Base-by-base conservation (phyloP, 805 yeast genomes). In the Ogataea degrootiae region DNA sequence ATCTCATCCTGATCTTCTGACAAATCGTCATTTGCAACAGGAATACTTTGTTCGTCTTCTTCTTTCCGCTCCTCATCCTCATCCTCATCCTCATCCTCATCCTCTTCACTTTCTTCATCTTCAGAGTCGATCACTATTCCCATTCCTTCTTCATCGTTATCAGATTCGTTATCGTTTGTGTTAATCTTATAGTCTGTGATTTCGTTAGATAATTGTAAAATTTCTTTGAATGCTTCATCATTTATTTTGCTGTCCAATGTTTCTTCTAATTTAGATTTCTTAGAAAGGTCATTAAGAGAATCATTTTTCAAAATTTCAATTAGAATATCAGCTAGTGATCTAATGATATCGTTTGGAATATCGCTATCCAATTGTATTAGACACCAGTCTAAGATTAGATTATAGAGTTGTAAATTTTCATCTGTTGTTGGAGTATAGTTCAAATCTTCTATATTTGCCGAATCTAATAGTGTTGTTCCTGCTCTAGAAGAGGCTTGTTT, bases 261-360 rank as follows among this genome's bases (percentile, higher is more conserved):
- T 5, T 69, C 73, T 45, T 80, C 80, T 2, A 86, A 59, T 41
- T 73, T 75, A n/a, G 63, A 58, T 42, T 78, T 78, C 52, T 77
- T 77, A 7, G 66, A 68, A 3, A 56, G 52, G 17, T 77, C 81
- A 1, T 72, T 63, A 1, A 65, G 47, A 1, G 64, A 68, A 1
- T 73, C 80, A 43, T 72, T 70, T 55, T 77, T 81, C 49, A 85
- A 56, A 1, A 75, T 65, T 52, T 77, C 84, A 37, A 87, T 56
- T 0, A 83, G 59, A 4, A 83, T 69, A 60, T 87, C 94, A 2
- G 88, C 79, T 5, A 90, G 87, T 3, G 94, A 83, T 19, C 81
- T 61, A 2, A 89, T 73, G 2, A 82, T 77, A 39, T 81, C 87
- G 47, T 85, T 89, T 8, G 91, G 79, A n/a, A 87, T 78, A 61